Evolutionary conservation across 176 grass and related monocot genomes (phyloP).

Genomic region (Elymus sibiricus): DNA sequence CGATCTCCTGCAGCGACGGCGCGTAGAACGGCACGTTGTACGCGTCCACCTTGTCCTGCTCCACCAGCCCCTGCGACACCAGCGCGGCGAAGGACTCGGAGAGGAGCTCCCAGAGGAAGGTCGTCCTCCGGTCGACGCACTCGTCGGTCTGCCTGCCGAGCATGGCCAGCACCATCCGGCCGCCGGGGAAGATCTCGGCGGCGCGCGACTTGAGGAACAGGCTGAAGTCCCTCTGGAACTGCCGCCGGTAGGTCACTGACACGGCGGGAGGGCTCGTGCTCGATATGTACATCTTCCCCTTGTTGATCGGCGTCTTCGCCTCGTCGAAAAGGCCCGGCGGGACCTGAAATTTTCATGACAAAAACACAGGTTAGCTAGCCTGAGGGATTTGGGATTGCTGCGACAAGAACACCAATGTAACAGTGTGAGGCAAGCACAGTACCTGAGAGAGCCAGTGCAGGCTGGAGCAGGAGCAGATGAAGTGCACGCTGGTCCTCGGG

Average conservation of each 20-base stretch:
- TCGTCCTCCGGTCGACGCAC: conserved; percentile 46
- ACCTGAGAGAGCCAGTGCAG: conserved; percentile 98
- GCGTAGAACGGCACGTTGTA: conserved; percentile 96
- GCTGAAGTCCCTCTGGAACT: conserved; percentile 88
- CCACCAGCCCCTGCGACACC: conserved; percentile 53
- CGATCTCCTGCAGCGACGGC: conserved; percentile 62
- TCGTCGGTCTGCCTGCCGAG: conserved; percentile 60
- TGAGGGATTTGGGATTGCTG: not conserved
- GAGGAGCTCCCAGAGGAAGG: conserved; percentile 79
- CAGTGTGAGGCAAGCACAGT: not conserved
- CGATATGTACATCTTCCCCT: conserved; percentile 85
- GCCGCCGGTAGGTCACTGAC: conserved; percentile 51
- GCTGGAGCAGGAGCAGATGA: conserved; percentile 86
- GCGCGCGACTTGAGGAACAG: conserved; percentile 81
- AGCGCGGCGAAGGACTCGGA: conserved; percentile 74
- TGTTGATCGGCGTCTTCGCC: conserved; percentile 51
- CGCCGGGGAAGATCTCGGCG: conserved; percentile 57
- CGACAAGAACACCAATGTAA: not conserved
- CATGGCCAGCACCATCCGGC: conserved; percentile 80
- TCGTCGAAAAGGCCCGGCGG: conserved; percentile 53
- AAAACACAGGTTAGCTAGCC: not conserved
- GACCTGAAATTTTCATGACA: conserved; percentile 28
- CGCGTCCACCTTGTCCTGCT: conserved; percentile 78
- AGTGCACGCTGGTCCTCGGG: conserved; percentile 65
- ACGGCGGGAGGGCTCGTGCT: conserved; percentile 59